Evolutionary conservation across 208 protist species (phyloP).

Genomic region (Naegleria fowleri): DNA sequence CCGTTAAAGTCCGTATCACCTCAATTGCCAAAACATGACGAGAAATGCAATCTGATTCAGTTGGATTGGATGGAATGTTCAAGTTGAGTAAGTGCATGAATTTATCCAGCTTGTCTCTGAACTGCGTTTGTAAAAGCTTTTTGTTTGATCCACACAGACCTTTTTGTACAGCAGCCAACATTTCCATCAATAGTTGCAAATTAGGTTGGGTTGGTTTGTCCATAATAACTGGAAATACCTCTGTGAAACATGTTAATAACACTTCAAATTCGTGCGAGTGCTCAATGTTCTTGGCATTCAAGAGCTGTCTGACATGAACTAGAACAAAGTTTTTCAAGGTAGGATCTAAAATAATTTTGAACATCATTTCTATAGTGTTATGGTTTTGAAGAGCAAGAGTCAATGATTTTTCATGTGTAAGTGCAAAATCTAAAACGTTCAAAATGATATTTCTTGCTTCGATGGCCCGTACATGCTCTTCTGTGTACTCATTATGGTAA

Average conservation of each 20-base stretch:
- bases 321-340: background rate
- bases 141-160: background rate
- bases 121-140: background rate
- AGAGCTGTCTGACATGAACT: background rate
- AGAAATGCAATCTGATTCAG: background rate
- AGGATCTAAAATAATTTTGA: background rate
- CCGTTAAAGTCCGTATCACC: background rate
- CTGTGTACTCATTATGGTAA: background rate
- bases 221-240: background rate
- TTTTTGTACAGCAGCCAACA: background rate
- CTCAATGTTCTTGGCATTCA: background rate
- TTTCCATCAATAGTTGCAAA: slow-evolving; percentile 1
- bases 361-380: background rate
- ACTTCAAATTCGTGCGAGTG: background rate
- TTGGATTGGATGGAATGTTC: background rate
- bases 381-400: background rate
- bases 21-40: background rate
- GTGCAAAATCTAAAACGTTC: background rate
- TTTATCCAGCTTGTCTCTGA: background rate
- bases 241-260: background rate
- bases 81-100: background rate
- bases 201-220: background rate
- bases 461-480: background rate
- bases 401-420: background rate
- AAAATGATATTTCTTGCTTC: background rate